These are phyloP conservation scores for Glaciozyma antarctica DNA, from an alignment of 768 basidiomycete species.

Conservation along the genomic window DNA sequence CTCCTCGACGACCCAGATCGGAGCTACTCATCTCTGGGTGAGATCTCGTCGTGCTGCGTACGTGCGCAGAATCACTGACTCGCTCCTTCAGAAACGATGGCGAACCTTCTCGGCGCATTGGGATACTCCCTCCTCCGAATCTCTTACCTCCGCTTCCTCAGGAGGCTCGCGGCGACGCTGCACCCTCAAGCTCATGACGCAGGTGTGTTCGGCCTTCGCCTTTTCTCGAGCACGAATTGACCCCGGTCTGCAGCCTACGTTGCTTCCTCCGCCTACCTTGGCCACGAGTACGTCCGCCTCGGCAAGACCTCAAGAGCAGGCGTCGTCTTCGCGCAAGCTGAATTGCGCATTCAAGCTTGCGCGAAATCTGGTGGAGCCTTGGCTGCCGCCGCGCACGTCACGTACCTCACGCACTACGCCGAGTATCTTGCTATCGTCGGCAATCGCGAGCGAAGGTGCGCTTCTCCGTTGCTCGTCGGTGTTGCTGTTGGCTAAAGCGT, in stretches of 20 bases:
- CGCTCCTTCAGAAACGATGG: constrained; percentile 33
- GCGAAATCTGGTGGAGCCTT: constrained; percentile 39
- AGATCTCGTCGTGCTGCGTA: neutral
- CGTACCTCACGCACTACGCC: constrained; percentile 57
- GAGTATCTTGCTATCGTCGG: constrained; percentile 56
- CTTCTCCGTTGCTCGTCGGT: neutral
- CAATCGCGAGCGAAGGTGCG: constrained; percentile 54
- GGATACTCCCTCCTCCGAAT: constrained; percentile 59
- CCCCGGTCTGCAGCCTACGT: constrained; percentile 50
- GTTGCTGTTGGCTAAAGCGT: constrained; percentile 39
- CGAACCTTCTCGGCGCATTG: constrained; percentile 58
- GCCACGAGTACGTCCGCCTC: constrained; percentile 65
- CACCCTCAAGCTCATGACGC: constrained; percentile 38
- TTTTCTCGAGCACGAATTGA: too few relatives aligned
- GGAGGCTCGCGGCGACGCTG: constrained; percentile 43
- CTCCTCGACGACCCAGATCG: constrained; percentile 20
- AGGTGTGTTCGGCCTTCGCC: constrained; percentile 39
- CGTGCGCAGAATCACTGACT: neutral
- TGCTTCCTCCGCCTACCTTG: constrained; percentile 58
- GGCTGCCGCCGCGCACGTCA: constrained; percentile 49
- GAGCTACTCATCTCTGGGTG: constrained; percentile 32
- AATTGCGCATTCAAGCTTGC: constrained; percentile 43
- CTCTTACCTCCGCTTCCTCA: constrained; percentile 55
- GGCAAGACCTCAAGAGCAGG: constrained; percentile 64
- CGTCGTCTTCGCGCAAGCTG: constrained; percentile 54